These are phyloP conservation scores for Basipetospora chlamydospora DNA, from an alignment of 2,329 filamentous ascomycete species.

Conservation along the genomic window DNA sequence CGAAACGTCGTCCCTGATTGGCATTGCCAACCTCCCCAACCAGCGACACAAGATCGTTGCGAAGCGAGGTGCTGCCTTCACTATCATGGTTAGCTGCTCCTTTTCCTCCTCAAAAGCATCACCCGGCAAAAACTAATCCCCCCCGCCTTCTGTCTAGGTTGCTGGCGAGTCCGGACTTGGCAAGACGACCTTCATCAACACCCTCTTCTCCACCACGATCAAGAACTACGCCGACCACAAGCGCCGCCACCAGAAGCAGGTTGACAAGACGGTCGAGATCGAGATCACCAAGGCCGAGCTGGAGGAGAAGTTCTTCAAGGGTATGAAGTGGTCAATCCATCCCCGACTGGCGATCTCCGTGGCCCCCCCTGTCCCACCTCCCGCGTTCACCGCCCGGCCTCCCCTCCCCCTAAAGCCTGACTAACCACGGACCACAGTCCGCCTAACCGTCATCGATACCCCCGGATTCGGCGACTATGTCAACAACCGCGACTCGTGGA, in stretches of 20 bases:
- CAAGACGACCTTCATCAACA: constrained; percentile 99
- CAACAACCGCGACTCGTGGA: constrained; percentile 99
- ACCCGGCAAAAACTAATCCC: too few relatives aligned
- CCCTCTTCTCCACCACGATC: constrained; percentile 98
- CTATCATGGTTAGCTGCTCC: constrained; percentile 99
- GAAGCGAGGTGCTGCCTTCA: constrained; percentile 90
- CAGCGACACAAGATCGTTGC: constrained; percentile 63
- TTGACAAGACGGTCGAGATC: constrained; percentile 99
- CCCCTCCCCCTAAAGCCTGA: too few relatives aligned
- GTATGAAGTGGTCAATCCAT: constrained; percentile 40
- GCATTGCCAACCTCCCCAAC: constrained; percentile 61
- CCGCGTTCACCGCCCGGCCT: not conserved
- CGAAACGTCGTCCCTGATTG: constrained; percentile 53
- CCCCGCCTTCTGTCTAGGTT: constrained; percentile 41
- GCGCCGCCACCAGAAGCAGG: constrained; percentile 96
- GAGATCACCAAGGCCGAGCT: constrained; percentile 99
- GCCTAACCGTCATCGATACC: constrained; percentile 96
- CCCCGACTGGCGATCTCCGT: not conserved
- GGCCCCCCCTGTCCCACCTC: not conserved
- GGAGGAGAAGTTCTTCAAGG: constrained; percentile 99
- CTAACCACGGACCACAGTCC: too few relatives aligned
- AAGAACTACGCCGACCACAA: constrained; percentile 99
- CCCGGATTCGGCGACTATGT: constrained; percentile 99
- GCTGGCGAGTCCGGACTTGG: constrained; percentile 95
- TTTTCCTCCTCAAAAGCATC: too few relatives aligned